Base-by-base conservation (phyloP, 2,329 filamentous ascomycete species). In the Aspergillus tubingensis region DNA sequence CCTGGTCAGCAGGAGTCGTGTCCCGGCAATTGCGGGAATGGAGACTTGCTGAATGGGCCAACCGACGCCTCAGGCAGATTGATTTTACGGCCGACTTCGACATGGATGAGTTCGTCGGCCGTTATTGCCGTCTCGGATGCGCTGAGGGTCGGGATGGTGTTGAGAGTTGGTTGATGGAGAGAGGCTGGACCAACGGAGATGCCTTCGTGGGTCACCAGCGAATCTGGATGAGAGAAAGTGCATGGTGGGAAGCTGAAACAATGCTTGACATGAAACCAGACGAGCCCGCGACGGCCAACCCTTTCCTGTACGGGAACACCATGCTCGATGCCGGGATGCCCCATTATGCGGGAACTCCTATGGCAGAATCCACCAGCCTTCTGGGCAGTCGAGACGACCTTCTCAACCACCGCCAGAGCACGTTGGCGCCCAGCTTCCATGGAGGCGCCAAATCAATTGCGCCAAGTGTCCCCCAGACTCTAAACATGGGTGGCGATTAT, bases 11-110 rank as follows among this genome's bases (percentile, higher is more conserved):
- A 1, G 92, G 92, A 23, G 88, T 91, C 2, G 90, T 99, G 0
- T 99, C 95, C 2, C 89, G 92, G 60, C 95, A 99, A 76, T 85
- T 99, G 17, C 91, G 95, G 17, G 86, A 92, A 2, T 99, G 95
- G 94, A 87, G 95, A 70, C 82, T 99, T 15, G 90, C 95, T 0
- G 95, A 99, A 75, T 99, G 95, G 95, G 91, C 93, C 1, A 99
- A 98, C 73, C 88, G 94, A 58, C 87, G 95, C 53, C 96, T 93
- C 74, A 92, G 91, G 74, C 88, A 90, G 69, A 86, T 98, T 2
- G 95, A 99, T 73, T 99, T 96, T 76, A 99, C 95, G 0, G 92
- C 93, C 1, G 95, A 99, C 71, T 99, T 98, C 67, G 95, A 99
- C 70, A 81, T 93, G 5, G 91, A 96, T 15, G 95, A 99, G 74